Evolutionary conservation across 2,329 filamentous ascomycete species (phyloP), one percentile per base, ranked within the genome.

Genomic region (Bipolaris zeicola): DNA sequence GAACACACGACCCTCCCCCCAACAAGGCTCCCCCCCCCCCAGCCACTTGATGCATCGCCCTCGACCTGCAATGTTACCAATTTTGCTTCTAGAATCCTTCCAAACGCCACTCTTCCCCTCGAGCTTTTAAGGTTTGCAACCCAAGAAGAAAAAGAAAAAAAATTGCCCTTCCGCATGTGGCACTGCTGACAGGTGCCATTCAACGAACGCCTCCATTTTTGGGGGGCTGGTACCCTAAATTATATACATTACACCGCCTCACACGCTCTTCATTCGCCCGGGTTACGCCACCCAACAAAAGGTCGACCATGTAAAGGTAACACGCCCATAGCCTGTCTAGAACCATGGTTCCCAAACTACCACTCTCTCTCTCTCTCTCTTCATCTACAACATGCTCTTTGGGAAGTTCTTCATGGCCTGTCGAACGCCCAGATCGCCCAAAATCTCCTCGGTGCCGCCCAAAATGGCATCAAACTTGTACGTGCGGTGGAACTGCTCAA

Each of bases 391-490:
- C 83, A 90, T 92, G 24, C 89, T 86, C 79, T 94, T 94, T 28
- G 92, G 92, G 81, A 96, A 93, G 63, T 86, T 84, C 76, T 88
- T 90, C 82, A 95, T 87, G 20, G 91, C 92, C 78, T 96, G 91
- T 62, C 91, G 82, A 1, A 96, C 91, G 7, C 91, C 91, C 51
- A 96, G 75, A 77, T 96, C 92, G 5, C 84, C 89, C 56, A 96
- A 74, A 57, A 96, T 87, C 79, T 96, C 91, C 77, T 96, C 91
- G 1, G 90, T 89, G 10, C 91, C 91, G 55, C 91, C 91, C 24
- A 94, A 77, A 57, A 82, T 81, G 3, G 80, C 79, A 70, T 82
- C 79, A 55, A 81, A 95, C 79, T 95, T 95, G 78, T 93, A 91
- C 1, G 88, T 91, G 44, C 90, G 82, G 76, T 94, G 86, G 79